Percentiles rank a stretch among this genome's conserved stretches.
Conservation (phyloP, 257 asterid species). For the Coffea canephora region DNA sequence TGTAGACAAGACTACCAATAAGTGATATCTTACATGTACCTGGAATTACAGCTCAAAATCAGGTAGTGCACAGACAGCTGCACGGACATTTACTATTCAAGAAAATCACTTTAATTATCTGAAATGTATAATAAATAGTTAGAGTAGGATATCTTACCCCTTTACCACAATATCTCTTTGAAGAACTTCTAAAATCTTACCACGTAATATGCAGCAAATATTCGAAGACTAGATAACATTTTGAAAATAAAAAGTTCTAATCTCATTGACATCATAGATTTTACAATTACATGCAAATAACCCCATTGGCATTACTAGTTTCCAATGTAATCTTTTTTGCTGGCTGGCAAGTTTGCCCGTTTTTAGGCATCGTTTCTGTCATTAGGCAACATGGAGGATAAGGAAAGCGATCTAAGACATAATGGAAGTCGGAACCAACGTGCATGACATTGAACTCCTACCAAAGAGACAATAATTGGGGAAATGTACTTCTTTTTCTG, state of each 20-base stretch:
- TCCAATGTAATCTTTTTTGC: background rate
- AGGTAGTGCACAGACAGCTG: too few relatives aligned
- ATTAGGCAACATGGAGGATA: background rate
- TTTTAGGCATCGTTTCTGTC: background rate
- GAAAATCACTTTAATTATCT: background rate
- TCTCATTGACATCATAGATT: background rate
- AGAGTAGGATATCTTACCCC: background rate
- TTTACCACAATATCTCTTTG: background rate
- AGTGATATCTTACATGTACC: background rate
- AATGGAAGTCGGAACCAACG: background rate
- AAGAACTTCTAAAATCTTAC: background rate
- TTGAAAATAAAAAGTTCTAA: background rate
- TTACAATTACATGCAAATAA: background rate
- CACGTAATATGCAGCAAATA: background rate
- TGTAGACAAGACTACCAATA: background rate
- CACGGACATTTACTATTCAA: too few relatives aligned
- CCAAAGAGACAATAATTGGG: constrained; percentile 11
- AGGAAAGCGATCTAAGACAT: background rate
- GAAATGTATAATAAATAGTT: background rate
- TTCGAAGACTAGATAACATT: background rate
- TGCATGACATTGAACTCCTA: constrained; percentile 8
- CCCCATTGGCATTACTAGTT: background rate
- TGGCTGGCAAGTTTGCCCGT: background rate
- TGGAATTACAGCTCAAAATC: background rate
- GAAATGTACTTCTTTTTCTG: constrained; percentile 8